Evolutionary conservation across 2,329 filamentous ascomycete species (phyloP).

Genomic region (Bipolaris bicolor): DNA sequence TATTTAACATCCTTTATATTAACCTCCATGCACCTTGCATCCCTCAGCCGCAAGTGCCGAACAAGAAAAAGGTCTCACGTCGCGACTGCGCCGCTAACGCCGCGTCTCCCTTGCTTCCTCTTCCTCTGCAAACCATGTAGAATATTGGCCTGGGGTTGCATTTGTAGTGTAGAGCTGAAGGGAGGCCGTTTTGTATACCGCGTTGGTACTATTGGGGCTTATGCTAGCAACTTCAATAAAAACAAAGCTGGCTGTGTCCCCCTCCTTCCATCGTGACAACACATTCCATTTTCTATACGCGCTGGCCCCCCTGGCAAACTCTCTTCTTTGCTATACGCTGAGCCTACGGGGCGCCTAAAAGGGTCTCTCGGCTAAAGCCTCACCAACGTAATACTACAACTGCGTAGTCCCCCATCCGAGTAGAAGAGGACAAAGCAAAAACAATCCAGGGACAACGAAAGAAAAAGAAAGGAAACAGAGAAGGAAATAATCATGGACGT

Average conservation of each 20-base stretch:
- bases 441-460: background rate
- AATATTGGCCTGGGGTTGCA: background rate
- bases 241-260: background rate
- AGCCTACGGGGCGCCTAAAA: too few relatives aligned
- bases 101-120: background rate
- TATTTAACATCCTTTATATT: conserved; percentile 14
- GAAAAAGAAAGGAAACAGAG: background rate
- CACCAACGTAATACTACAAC: too few relatives aligned
- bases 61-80: background rate
- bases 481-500: conserved; percentile 12
- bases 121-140: background rate
- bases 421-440: background rate
- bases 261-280: too few relatives aligned
- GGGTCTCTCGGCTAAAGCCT: too few relatives aligned
- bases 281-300: too few relatives aligned
- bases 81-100: conserved; percentile 11
- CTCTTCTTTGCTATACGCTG: too few relatives aligned
- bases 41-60: background rate
- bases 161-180: background rate
- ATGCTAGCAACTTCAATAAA: background rate
- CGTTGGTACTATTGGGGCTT: background rate
- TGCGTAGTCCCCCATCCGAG: background rate
- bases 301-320: too few relatives aligned
- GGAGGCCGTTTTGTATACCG: background rate
- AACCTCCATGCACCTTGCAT: conserved; percentile 9